Percentiles rank a stretch among this genome's conserved stretches.
These are phyloP conservation scores for Cladosporium sp. DNA, from an alignment of 2,329 filamentous ascomycete genomes.

Conservation along the genomic window DNA sequence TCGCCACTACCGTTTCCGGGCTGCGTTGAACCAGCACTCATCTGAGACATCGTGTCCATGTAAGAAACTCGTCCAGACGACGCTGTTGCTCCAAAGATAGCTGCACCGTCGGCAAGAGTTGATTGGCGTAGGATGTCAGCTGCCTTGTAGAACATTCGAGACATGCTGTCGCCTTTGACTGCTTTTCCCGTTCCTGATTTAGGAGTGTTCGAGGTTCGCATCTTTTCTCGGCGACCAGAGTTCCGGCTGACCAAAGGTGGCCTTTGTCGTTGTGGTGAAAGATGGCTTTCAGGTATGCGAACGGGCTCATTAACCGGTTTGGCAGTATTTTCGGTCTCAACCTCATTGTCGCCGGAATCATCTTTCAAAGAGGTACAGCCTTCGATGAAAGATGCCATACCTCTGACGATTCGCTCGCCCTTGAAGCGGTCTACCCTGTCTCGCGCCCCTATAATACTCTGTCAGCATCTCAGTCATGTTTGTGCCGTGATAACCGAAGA, in stretches of 20 bases:
- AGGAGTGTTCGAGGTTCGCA: neutral
- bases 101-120: slow-evolving; percentile 27
- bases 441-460: slow-evolving; percentile 20
- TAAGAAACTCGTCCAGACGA: slow-evolving; percentile 16
- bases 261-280: neutral
- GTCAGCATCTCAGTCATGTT: neutral
- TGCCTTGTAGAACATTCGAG: slow-evolving; percentile 22
- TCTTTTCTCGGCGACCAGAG: slow-evolving; percentile 11
- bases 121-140: slow-evolving; percentile 27
- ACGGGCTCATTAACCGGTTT: neutral
- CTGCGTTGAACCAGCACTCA: neutral
- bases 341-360: slow-evolving; percentile 1
- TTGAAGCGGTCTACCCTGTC: slow-evolving; percentile 31
- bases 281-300: too few species aligned
- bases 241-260: slow-evolving; percentile 15
- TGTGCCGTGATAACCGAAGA: too few species aligned
- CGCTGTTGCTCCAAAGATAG: slow-evolving; percentile 26
- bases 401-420: slow-evolving; percentile 21
- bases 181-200: slow-evolving; percentile 5
- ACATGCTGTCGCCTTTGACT: slow-evolving; percentile 17
- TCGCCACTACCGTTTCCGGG: neutral
- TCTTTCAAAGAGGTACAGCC: slow-evolving; percentile 12
- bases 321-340: neutral
- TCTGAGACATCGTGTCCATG: slow-evolving; percentile 14
- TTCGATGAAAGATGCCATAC: slow-evolving; percentile 23